Evolutionary conservation across 148 eudicot species (phyloP), one percentile per base, ranked within the genome.

Genomic region (Rhododendron kiyosumense): DNA sequence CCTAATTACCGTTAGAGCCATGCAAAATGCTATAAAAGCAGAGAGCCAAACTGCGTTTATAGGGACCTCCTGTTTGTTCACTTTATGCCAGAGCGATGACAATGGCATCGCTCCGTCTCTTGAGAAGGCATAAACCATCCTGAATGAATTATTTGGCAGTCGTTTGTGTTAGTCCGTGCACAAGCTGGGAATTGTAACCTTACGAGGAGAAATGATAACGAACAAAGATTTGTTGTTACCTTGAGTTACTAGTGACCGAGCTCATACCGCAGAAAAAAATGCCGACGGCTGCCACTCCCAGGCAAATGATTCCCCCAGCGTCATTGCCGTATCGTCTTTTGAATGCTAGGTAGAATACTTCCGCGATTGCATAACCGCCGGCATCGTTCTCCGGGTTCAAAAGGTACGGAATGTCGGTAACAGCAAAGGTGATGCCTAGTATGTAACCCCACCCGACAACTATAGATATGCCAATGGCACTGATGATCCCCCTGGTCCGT

Each of bases 31-130:
- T 79, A 97, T 90, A 79, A 93, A 83, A 81, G 93, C 98, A 52
- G 98, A 95, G 88, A 91, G 86, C 98, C 99, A 97, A 69, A 97
- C 99, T 15, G 98, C 98, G 88, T 95, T 88, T 54, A 94, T 57
- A 51, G 99, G 99, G 87, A 97, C 92, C 59, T 97, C 99, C 32
- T 94, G 96, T 77, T 90, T 83, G 86, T 95, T 97, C 63, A 97
- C 98, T 87, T 94, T 93, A 87, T 95, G 99, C 99, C 99, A 97
- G 48, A 93, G 34, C 24, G 94, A 79, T 61, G 99, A 95, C 63
- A 93, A 93, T 54, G 98, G 99, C 98, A 95, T 94, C 41, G 99
- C 98, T 20, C 99, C 99, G 88, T 97, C 99, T 91, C 99, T 91
- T 45, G 98, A 97, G 91, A 95, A 97, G 73, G 99, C 98, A 88